phyloP scores from a whole-genome alignment of 148 eudicot species.

The Vaccinium darrowii region DNA sequence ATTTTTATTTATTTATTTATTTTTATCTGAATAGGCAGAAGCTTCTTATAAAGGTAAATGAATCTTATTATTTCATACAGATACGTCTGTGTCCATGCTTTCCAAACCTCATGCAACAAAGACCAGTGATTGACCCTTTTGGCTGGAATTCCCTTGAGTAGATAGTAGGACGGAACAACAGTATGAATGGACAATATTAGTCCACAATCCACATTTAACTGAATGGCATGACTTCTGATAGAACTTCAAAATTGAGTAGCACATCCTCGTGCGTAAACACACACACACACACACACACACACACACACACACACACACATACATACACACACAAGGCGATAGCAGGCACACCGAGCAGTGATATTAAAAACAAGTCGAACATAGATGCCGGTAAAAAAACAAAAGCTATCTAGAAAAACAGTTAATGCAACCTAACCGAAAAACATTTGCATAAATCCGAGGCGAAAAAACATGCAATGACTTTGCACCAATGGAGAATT shows the following conservation, averaged over 20 bases:
- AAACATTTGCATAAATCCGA: background rate
- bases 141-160: background rate
- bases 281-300: background rate
- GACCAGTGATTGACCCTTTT: background rate
- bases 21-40: background rate
- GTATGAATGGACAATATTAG: background rate
- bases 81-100: background rate
- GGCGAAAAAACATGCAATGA: background rate
- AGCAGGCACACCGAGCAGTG: background rate
- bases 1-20: no score
- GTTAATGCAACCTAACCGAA: background rate
- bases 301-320: background rate
- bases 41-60: background rate
- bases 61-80: background rate
- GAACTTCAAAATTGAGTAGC: background rate
- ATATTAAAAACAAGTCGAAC: background rate
- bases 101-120: background rate
- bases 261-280: background rate
- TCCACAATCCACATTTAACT: background rate
- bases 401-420: background rate
- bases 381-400: no score
- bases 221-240: background rate
- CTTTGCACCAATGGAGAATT: background rate
- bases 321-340: background rate
- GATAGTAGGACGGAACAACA: background rate